Base-by-base conservation (phyloP, 78 protist species). In the Blattamonas nauphoetae region DNA sequence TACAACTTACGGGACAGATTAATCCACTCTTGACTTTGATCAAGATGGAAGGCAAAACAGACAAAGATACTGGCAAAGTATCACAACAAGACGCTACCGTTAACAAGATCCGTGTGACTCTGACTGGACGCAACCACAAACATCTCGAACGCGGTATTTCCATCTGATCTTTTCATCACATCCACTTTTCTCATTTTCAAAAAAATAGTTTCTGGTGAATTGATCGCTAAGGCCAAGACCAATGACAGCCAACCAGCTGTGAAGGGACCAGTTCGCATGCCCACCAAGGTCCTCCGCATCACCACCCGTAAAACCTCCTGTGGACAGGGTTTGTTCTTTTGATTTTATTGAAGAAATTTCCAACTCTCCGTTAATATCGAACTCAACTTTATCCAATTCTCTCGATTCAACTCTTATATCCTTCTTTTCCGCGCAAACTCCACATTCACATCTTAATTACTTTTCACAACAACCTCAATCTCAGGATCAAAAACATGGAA, bases 261-360 rank as follows among this genome's bases (percentile, higher is more conserved):
- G 3, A 86, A 92, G 90, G 99, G 99, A n/a, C 99, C 99, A 85
- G 96, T 97, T 86, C 97, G 99, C 85, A 91, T 97, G 92, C 99
- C 99, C 64, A 98, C 98, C 91, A 95, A 95, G 92, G 46, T 43
- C 43, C 96, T 99, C 80, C 91, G 94, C 84, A 91, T 99, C 85
- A 96, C 99, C 88, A 96, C 98, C 91, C 91, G 99, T 55, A 98
- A 98, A 92, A 93, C 99, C 33, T 99, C 99, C 45, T 96, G 99
- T 92, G 99, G 99, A 91, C 97, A 99, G 91, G 99, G 99, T 91
- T 41, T 88, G 38, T 79, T 42, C 11, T 4, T 33, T 71, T 82
- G 11, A 21, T 29, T 55, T n/a, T n/a, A n/a, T n/a, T n/a, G n/a
- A n/a, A n/a, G n/a, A n/a, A n/a, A n/a, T n/a, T n/a, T n/a, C n/a